phyloP scores from a whole-genome alignment of 192 early-diverging fungal genomes.

The Allomyces javanicus region DNA sequence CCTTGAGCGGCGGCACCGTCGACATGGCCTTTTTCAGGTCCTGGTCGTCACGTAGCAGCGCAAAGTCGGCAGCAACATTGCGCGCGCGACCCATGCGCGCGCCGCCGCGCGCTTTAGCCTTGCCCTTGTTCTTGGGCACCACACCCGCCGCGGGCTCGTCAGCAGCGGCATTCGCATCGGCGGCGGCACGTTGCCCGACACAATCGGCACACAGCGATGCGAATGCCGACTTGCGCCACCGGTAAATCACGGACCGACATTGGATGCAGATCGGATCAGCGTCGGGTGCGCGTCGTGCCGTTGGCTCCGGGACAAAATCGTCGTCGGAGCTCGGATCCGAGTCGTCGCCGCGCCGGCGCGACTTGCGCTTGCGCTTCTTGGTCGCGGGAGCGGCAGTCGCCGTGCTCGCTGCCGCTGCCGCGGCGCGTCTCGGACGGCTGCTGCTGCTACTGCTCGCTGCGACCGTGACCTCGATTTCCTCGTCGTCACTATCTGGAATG shows the following conservation, averaged over 20 bases:
- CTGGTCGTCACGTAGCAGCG: neutral
- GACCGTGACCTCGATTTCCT: too few relatives aligned
- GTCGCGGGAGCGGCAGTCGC: neutral
- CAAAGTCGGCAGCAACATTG: neutral
- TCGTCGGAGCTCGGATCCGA: neutral
- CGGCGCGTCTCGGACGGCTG: neutral
- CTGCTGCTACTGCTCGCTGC: too few relatives aligned
- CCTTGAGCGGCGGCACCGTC: neutral
- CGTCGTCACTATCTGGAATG: too few relatives aligned
- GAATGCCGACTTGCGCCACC: neutral
- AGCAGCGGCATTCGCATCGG: neutral
- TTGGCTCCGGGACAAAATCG: too few relatives aligned
- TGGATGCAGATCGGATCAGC: neutral
- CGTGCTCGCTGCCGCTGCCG: neutral
- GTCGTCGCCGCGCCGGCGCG: neutral
- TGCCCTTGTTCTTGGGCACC: neutral
- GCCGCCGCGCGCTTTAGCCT: neutral
- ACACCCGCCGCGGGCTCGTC: neutral
- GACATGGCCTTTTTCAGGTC: neutral
- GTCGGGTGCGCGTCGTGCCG: too few relatives aligned
- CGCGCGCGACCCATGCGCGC: neutral
- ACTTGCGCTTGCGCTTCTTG: neutral
- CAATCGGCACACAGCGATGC: neutral
- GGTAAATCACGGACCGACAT: neutral
- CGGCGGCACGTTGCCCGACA: neutral